phyloP scores from a whole-genome alignment of 768 basidiomycete species.

The Kwoniella europaea region DNA sequence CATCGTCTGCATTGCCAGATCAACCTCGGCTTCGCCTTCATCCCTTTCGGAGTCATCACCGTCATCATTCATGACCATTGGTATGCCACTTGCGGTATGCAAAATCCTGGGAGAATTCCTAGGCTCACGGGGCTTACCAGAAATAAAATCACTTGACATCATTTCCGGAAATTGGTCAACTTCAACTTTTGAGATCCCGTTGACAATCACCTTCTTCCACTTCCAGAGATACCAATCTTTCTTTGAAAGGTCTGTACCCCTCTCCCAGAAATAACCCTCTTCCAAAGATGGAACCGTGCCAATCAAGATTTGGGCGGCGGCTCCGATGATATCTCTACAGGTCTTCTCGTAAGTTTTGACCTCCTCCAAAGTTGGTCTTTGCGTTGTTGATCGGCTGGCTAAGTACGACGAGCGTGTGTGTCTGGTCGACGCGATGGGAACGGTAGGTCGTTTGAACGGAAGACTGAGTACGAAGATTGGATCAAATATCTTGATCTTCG shows the following conservation, averaged over 20 bases:
- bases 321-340: neutral
- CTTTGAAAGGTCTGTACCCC: conserved; percentile 3
- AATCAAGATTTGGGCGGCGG: neutral
- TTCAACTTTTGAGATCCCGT: neutral
- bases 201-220: neutral
- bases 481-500: neutral
- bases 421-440: neutral
- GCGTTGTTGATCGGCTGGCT: too few relatives aligned
- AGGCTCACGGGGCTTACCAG: neutral
- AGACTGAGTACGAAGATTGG: neutral
- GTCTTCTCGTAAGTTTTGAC: neutral
- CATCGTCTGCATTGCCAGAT: neutral
- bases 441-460: neutral
- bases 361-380: neutral
- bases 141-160: neutral
- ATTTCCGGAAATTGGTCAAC: neutral
- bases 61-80: neutral
- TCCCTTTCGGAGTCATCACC: neutral
- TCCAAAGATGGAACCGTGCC: neutral
- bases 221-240: conserved; percentile 7
- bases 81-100: neutral
- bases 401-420: neutral
- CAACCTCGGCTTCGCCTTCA: neutral
- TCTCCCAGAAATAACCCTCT: neutral
- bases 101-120: neutral